Evolutionary conservation across 805 yeast species (phyloP).

Genomic region (Lipomyces japonicus): DNA sequence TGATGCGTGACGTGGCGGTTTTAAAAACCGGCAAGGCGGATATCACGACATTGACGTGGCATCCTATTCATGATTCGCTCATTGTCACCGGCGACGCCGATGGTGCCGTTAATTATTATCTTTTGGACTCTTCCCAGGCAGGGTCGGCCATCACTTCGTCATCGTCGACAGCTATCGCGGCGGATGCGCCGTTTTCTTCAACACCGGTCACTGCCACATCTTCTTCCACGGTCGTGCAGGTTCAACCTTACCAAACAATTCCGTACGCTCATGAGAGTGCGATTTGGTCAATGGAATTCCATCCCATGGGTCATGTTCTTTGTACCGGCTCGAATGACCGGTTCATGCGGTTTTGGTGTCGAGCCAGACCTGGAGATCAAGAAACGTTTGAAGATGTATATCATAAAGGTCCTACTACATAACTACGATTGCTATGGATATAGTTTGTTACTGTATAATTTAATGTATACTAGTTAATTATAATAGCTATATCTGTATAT

Average conservation of each 20-base stretch:
- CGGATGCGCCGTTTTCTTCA: not conserved
- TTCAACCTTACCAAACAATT: slow-evolving; percentile 45
- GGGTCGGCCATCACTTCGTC: slow-evolving; percentile 33
- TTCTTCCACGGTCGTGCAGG: slow-evolving; percentile 17
- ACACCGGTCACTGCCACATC: slow-evolving; percentile 19
- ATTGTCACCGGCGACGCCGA: slow-evolving; percentile 84
- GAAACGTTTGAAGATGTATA: slow-evolving; percentile 76
- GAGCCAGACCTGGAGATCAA: slow-evolving; percentile 88
- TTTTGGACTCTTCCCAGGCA: slow-evolving; percentile 46
- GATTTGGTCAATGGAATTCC: slow-evolving; percentile 83
- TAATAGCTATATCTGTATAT: too few relatives aligned
- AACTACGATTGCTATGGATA: too few relatives aligned
- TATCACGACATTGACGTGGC: slow-evolving; percentile 84
- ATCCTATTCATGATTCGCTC: slow-evolving; percentile 77
- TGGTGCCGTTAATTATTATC: slow-evolving; percentile 78
- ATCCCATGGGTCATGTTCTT: slow-evolving; percentile 87
- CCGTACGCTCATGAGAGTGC: slow-evolving; percentile 96
- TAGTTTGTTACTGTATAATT: too few relatives aligned
- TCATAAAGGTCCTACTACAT: slow-evolving; percentile 42
- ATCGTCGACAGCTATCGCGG: not conserved
- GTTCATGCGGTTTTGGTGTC: slow-evolving; percentile 88
- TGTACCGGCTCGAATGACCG: slow-evolving; percentile 93
- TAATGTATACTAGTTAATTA: too few relatives aligned
- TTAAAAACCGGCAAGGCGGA: slow-evolving; percentile 81
- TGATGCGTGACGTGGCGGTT: slow-evolving; percentile 70